Evolutionary conservation across 345 rosid species (phyloP).

Genomic region (Aquilaria sinensis): DNA sequence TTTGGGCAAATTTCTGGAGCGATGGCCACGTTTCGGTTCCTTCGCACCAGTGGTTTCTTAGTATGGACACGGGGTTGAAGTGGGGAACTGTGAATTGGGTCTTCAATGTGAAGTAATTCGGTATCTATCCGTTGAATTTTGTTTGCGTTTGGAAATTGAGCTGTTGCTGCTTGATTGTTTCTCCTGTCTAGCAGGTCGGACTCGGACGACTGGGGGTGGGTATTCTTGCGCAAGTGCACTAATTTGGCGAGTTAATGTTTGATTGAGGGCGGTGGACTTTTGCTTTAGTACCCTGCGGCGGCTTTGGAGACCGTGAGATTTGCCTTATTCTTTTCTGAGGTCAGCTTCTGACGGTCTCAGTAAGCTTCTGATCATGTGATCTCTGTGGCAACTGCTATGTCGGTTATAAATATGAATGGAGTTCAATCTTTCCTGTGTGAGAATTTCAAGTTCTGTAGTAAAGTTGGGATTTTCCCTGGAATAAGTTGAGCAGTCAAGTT

Average conservation of each 20-base stretch:
- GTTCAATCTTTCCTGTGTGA: conserved; percentile 10
- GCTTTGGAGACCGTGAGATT: conserved; percentile 22
- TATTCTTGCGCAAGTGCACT: conserved; percentile 1
- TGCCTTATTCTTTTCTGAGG: conserved; percentile 18
- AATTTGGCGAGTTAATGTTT: conserved; percentile 16
- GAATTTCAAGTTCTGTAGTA: conserved; percentile 5
- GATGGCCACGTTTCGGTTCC: too few relatives aligned
- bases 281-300: conserved; percentile 31
- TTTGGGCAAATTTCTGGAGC: too few relatives aligned
- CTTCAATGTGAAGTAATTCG: too few relatives aligned
- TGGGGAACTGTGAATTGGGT: too few relatives aligned
- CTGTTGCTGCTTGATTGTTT: too few relatives aligned
- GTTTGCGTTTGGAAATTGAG: too few relatives aligned
- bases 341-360: conserved; percentile 11
- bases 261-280: conserved; percentile 31
- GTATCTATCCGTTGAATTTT: too few relatives aligned
- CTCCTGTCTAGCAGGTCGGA: too few relatives aligned
- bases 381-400: conserved; percentile 4
- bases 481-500: neutral
- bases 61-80: too few relatives aligned
- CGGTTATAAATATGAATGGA: conserved; percentile 4
- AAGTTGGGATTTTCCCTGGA: conserved; percentile 2
- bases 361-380: conserved; percentile 11
- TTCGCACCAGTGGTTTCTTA: too few relatives aligned
- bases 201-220: neutral